Conservation (phyloP, 169 alveolate species). For the Perkinsus olseni region DNA sequence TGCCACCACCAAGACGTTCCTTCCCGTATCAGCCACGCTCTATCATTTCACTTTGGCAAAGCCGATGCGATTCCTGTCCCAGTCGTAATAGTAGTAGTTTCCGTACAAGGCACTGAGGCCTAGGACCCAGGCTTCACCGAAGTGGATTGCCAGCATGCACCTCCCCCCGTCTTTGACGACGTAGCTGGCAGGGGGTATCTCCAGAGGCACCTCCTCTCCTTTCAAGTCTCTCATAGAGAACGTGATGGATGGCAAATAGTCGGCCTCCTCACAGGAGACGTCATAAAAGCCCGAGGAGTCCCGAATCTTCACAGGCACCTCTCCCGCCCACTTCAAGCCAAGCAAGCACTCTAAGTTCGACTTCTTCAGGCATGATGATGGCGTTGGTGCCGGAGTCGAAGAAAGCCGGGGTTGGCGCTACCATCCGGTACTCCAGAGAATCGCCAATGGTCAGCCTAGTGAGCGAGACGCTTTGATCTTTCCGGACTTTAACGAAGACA, state of each 20-base stretch:
- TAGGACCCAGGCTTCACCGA: not conserved
- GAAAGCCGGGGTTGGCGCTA: not conserved
- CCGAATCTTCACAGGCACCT: not conserved
- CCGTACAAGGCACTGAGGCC: not conserved
- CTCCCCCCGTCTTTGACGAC: not conserved
- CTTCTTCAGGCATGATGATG: not conserved
- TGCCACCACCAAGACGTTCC: too few relatives aligned
- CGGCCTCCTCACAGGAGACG: not conserved
- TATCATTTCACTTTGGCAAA: too few relatives aligned
- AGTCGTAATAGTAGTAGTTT: not conserved
- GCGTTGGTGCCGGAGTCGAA: not conserved
- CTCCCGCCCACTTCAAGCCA: not conserved
- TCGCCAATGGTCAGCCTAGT: too few relatives aligned
- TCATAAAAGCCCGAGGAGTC: not conserved
- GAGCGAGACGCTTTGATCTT: too few relatives aligned
- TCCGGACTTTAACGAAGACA: too few relatives aligned
- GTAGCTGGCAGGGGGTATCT: not conserved
- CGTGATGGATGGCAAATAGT: not conserved
- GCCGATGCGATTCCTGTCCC: not conserved
- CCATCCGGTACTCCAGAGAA: not conserved
- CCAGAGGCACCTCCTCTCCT: not conserved
- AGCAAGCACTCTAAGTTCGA: not conserved
- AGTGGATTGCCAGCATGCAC: not conserved
- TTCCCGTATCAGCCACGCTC: too few relatives aligned
- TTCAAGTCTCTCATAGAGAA: not conserved